These are phyloP conservation scores for Tetrapisispora taiwanensis DNA, from an alignment of 805 yeast genomes.

Conservation along the genomic window DNA sequence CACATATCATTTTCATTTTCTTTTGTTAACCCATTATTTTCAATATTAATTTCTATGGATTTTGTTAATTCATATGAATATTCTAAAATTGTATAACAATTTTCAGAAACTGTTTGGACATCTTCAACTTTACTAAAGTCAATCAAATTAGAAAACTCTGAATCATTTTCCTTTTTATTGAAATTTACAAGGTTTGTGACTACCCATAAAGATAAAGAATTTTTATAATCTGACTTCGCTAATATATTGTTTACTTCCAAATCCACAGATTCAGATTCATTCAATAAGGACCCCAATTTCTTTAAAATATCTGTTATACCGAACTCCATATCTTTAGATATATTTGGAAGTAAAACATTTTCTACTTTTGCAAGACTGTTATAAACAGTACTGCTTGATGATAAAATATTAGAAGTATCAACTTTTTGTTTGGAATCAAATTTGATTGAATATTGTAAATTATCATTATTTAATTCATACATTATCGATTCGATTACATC, in stretches of 20 bases:
- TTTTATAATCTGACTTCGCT: constrained; percentile 10
- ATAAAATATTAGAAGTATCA: constrained; percentile 16
- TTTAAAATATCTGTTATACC: constrained; percentile 7
- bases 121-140: constrained; percentile 6
- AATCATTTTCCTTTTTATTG: neutral
- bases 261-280: neutral
- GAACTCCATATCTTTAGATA: constrained; percentile 8
- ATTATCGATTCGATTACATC: neutral
- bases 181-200: constrained; percentile 22
- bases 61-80: constrained; percentile 36
- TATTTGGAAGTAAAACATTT: constrained; percentile 12
- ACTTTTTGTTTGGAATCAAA: constrained; percentile 4
- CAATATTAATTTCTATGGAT: constrained; percentile 17
- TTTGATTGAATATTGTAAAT: neutral
- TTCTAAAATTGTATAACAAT: constrained; percentile 28
- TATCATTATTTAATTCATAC: neutral
- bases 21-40: constrained; percentile 9
- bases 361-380: neutral
- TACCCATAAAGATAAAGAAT: constrained; percentile 31
- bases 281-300: constrained; percentile 12
- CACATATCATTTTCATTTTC: constrained; percentile 18
- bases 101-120: constrained; percentile 7
- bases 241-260: constrained; percentile 15
- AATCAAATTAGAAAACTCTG: constrained; percentile 3
- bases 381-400: constrained; percentile 6